Percentiles rank a stretch among this genome's conserved stretches.
Conservation (phyloP, 257 asterid genomes). For the Apocynum venetum region DNA sequence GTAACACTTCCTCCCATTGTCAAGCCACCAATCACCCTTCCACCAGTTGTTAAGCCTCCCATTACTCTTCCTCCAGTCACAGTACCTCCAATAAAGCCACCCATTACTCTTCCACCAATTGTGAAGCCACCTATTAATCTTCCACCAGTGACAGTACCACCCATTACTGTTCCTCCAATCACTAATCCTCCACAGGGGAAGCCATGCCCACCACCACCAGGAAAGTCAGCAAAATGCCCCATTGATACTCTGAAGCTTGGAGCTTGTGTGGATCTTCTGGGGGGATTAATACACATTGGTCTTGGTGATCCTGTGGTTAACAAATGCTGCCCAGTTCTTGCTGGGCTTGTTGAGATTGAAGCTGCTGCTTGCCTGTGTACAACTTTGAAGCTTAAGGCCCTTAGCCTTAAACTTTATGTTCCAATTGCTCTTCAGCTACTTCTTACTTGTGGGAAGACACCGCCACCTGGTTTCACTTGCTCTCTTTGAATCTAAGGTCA, state of each 20-base stretch:
- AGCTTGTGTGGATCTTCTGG: slow-evolving; percentile 77
- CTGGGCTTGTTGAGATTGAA: slow-evolving; percentile 61
- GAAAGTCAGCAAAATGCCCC: slow-evolving; percentile 48
- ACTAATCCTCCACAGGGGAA: slow-evolving; percentile 21
- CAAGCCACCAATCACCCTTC: background rate
- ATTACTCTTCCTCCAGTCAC: slow-evolving; percentile 3
- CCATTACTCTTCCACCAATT: background rate
- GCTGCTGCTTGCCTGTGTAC: slow-evolving; percentile 85
- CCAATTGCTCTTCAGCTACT: slow-evolving; percentile 88
- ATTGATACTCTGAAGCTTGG: slow-evolving; percentile 70
- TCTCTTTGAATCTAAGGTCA: slow-evolving; percentile 36
- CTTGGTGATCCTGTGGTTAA: slow-evolving; percentile 64
- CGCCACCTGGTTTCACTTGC: slow-evolving; percentile 95
- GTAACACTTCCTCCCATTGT: slow-evolving; percentile 16
- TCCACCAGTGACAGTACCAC: slow-evolving; percentile 23
- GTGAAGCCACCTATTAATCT: slow-evolving; percentile 6
- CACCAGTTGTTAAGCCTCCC: background rate
- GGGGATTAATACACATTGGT: slow-evolving; percentile 65
- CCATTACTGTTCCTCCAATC: slow-evolving; percentile 1
- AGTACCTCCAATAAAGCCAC: slow-evolving; percentile 17
- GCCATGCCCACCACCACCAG: slow-evolving; percentile 27
- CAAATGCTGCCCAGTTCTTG: slow-evolving; percentile 71
- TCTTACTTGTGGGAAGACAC: slow-evolving; percentile 67
- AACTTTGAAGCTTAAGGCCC: slow-evolving; percentile 54
- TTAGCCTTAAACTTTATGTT: slow-evolving; percentile 54